Percentiles rank a stretch among this genome's conserved stretches.
Evolutionary conservation across 495 filamentous ascomycete species (phyloP).

Genomic region (Podospora bellae-mahoneyi): DNA sequence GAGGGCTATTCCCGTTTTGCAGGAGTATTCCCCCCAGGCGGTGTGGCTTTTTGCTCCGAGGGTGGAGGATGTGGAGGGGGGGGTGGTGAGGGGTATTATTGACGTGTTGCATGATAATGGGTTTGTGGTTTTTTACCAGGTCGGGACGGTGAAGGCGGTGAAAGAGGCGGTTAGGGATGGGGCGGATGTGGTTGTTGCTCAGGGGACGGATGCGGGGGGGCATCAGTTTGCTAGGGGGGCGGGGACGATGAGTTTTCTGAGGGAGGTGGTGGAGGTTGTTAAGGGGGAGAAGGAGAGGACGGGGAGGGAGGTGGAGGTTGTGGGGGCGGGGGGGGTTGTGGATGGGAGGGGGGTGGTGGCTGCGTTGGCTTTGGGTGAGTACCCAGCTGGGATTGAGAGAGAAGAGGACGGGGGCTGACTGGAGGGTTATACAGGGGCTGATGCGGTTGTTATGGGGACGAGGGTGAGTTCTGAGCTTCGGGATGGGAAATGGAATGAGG

Average conservation of each 20-base stretch:
- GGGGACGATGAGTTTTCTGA: slow-evolving; percentile 49
- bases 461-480: slow-evolving; percentile 41
- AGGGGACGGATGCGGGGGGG: slow-evolving; percentile 73
- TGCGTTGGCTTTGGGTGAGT: slow-evolving; percentile 56
- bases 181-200: slow-evolving; percentile 67
- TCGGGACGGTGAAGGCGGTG: slow-evolving; percentile 60
- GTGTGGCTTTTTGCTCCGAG: slow-evolving; percentile 73
- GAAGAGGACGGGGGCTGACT: neutral
- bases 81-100: neutral
- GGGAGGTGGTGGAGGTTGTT: slow-evolving; percentile 51
- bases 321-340: slow-evolving; percentile 71
- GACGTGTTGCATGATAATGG: slow-evolving; percentile 30
- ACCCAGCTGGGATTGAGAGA: neutral
- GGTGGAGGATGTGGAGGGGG: slow-evolving; percentile 35
- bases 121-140: slow-evolving; percentile 50
- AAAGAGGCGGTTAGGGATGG: slow-evolving; percentile 38
- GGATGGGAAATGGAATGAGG: neutral
- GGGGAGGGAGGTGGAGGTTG: slow-evolving; percentile 47
- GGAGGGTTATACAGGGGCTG: slow-evolving; percentile 41
- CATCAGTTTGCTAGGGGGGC: slow-evolving; percentile 61
- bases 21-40: slow-evolving; percentile 56
- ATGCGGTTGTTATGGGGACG: slow-evolving; percentile 67
- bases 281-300: slow-evolving; percentile 31
- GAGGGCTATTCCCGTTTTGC: slow-evolving; percentile 38
- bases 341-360: slow-evolving; percentile 66